Conservation (phyloP, 164 flowering plant species). For the Magnolia changhungtana region DNA sequence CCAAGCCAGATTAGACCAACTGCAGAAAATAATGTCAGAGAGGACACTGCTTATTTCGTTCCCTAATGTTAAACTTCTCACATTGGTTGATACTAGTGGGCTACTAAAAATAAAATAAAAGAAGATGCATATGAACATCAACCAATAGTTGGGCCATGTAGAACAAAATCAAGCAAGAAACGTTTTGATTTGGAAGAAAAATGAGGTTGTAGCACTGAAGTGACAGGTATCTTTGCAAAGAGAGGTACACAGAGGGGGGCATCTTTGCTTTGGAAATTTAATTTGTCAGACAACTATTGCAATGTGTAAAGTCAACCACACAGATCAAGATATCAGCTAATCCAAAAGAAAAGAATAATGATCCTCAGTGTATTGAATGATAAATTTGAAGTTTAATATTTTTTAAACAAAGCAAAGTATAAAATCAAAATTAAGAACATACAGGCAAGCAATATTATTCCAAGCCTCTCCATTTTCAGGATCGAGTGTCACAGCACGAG, state of each 20-base stretch:
- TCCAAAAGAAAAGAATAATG: neutral
- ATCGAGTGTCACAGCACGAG: conserved; percentile 89
- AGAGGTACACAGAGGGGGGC: too few species aligned
- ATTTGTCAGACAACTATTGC: neutral
- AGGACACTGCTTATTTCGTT: too few species aligned
- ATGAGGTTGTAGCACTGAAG: too few species aligned
- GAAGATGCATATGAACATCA: neutral
- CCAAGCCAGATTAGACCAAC: neutral
- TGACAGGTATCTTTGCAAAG: too few species aligned
- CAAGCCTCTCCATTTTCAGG: conserved; percentile 99
- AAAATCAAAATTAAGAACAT: conserved; percentile 23
- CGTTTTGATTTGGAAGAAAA: too few species aligned
- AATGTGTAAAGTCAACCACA: neutral
- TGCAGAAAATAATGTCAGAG: neutral
- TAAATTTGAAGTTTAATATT: neutral
- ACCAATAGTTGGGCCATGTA: neutral
- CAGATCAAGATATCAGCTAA: neutral
- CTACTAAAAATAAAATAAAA: too few species aligned
- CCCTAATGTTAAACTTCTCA: neutral
- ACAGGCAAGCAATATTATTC: conserved; percentile 96
- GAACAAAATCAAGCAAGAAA: neutral
- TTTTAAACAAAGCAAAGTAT: neutral
- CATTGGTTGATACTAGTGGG: too few species aligned
- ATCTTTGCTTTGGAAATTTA: too few species aligned
- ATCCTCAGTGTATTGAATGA: neutral